phyloP scores from a whole-genome alignment of 2,329 filamentous ascomycete genomes.

The Pseudogymnoascus sp. region DNA sequence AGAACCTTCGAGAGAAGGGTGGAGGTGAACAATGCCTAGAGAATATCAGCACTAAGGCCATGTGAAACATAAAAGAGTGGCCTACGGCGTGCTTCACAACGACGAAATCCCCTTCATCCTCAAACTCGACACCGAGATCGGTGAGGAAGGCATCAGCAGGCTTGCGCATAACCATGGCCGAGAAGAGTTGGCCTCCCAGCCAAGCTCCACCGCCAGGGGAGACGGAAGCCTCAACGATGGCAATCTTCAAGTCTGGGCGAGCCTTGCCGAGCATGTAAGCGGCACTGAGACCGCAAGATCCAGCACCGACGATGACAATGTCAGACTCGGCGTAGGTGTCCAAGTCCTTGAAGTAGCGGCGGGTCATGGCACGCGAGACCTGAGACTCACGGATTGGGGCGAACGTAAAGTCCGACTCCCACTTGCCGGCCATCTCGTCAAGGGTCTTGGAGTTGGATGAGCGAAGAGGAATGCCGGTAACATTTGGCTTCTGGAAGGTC shows the following conservation, averaged over 20 bases:
- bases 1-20: slow-evolving; percentile 80
- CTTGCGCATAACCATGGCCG: slow-evolving; percentile 91
- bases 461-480: slow-evolving; percentile 39
- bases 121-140: slow-evolving; percentile 75
- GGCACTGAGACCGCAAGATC: slow-evolving; percentile 76
- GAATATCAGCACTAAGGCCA: neutral
- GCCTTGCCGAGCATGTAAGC: slow-evolving; percentile 78
- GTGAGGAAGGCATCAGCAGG: slow-evolving; percentile 77
- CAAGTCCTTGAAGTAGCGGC: slow-evolving; percentile 85
- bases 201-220: slow-evolving; percentile 83
- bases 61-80: neutral
- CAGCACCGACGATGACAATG: slow-evolving; percentile 87
- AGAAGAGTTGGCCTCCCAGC: slow-evolving; percentile 91
- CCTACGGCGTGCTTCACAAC: slow-evolving; percentile 80
- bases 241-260: slow-evolving; percentile 84
- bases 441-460: slow-evolving; percentile 36
- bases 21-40: slow-evolving; percentile 70
- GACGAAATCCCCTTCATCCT: slow-evolving; percentile 81
- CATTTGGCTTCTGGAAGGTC: slow-evolving; percentile 38
- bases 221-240: slow-evolving; percentile 81
- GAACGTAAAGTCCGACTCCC: slow-evolving; percentile 68
- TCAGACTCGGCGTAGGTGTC: slow-evolving; percentile 87
- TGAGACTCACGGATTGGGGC: slow-evolving; percentile 83
- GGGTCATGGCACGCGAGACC: slow-evolving; percentile 87
- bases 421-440: slow-evolving; percentile 63